Base-by-base conservation (phyloP, 1,284 basidiomycete species). In the Mycena sp. region DNA sequence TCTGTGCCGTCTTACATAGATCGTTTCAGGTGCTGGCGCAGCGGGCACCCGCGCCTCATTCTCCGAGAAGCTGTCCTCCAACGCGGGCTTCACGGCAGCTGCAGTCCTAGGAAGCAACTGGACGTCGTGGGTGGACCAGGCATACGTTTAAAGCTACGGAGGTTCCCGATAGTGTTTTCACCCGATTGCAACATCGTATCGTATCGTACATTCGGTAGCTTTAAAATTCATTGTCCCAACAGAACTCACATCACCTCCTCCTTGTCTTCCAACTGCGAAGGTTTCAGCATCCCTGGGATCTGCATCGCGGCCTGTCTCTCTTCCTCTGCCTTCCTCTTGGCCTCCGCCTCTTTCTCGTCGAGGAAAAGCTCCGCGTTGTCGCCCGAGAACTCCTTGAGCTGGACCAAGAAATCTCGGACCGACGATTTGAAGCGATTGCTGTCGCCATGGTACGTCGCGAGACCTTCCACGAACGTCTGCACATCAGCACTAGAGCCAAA, bases 211-310 rank as follows among this genome's bases (percentile, higher is more conserved):
- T 23, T 43, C 50, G 16, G 40, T 17, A 32, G 26, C n/a, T 19
- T 48, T 29, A 19, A 48, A 19, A 43, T 28, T 44, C 26, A n/a
- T 19, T 30, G 9, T 35, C 35, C 17, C 11, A 25, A 28, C 25
- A 57, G 40, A 54, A 52, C 48, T 52, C 54, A 66, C 64, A 66
- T 66, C n/a, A 37, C n/a, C 30, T 65, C 64, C 25, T 66, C 64
- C 40, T 66, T 59, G 32, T 65, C 95, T 74, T 96, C 94, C 74
- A 97, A 75, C 79, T 96, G 94, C 70, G 91, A 92, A 28, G 97
- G 97, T 79, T 99, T 99, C 75, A 99, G 85, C 93, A 99, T 95
- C 53, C 98, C 97, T 21, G 97, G 97, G 65, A 99, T 95, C 69
- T 93, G 88, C 84, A 94, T 92, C 23, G 96, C 96, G 30, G 90